Conservation (phyloP, 169 alveolate genomes). For the Eimeria praecox region DNA sequence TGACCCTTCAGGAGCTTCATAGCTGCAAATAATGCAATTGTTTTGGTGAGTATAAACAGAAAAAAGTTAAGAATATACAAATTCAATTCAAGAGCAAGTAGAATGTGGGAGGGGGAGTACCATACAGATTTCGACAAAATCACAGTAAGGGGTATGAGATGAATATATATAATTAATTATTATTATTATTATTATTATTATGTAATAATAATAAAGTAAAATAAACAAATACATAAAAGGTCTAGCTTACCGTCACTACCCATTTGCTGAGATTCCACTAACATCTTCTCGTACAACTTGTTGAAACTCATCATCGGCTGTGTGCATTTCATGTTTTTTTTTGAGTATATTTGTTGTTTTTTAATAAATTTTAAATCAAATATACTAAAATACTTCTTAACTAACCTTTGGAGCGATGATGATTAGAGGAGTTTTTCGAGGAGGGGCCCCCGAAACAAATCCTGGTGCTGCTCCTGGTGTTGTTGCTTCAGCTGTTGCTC, state of each 20-base stretch:
- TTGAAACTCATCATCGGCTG: conserved; percentile 81
- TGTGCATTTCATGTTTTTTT: neutral
- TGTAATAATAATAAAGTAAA: no score
- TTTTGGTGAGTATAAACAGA: neutral
- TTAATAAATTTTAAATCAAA: neutral
- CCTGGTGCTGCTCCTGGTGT: conserved; percentile 54
- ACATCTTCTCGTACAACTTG: conserved; percentile 76
- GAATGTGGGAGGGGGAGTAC: no score
- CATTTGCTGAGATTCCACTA: conserved; percentile 35
- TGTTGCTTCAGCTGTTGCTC: neutral
- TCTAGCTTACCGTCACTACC: conserved; percentile 71
- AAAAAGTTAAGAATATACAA: neutral
- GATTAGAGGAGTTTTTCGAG: conserved; percentile 57
- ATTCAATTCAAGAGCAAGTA: no score
- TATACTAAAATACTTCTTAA: neutral
- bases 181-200: neutral
- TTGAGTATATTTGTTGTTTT: no score
- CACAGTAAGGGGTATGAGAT: no score
- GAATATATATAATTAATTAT: neutral
- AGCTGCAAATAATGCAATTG: conserved; percentile 39
- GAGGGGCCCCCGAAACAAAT: neutral
- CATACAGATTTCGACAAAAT: no score
- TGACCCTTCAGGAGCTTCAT: conserved; percentile 70
- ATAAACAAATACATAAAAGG: neutral
- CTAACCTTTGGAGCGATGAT: conserved; percentile 69